Conservation (phyloP, 345 rosid genomes). For the Physaria fendleri region DNA sequence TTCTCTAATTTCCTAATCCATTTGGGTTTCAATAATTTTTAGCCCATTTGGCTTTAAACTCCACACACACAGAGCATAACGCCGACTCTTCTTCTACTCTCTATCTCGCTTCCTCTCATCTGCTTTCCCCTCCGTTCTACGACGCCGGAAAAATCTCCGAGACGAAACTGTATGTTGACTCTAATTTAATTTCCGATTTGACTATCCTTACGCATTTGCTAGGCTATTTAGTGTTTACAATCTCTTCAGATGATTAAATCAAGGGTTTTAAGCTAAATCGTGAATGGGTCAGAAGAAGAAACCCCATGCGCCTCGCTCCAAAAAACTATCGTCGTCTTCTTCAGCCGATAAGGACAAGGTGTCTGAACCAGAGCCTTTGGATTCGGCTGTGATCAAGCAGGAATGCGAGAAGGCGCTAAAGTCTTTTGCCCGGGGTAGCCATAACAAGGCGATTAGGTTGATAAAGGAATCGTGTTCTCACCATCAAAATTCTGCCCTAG, state of each 20-base stretch:
- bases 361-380: conserved; percentile 28
- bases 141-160: neutral
- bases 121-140: conserved; percentile 29
- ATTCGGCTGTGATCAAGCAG: conserved; percentile 40
- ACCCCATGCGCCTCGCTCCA: conserved; percentile 47
- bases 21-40: too few species aligned
- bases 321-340: conserved; percentile 42
- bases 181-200: conserved; percentile 9
- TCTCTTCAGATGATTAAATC: conserved; percentile 35
- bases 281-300: conserved; percentile 86
- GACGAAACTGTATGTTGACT: neutral
- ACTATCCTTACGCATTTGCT: neutral
- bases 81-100: conserved; percentile 20
- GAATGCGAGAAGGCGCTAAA: conserved; percentile 86
- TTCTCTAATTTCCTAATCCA: too few species aligned
- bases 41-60: conserved; percentile 6
- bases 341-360: conserved; percentile 13
- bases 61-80: conserved; percentile 12
- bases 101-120: conserved; percentile 27
- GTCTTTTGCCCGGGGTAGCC: conserved; percentile 78
- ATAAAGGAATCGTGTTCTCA: conserved; percentile 70
- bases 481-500: conserved; percentile 56
- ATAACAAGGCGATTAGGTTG: conserved; percentile 71
- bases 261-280: conserved; percentile 23
- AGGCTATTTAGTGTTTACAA: neutral